Base-by-base conservation (phyloP, 2,329 filamentous ascomycete species). In the Pestalotiopsis sp. region DNA sequence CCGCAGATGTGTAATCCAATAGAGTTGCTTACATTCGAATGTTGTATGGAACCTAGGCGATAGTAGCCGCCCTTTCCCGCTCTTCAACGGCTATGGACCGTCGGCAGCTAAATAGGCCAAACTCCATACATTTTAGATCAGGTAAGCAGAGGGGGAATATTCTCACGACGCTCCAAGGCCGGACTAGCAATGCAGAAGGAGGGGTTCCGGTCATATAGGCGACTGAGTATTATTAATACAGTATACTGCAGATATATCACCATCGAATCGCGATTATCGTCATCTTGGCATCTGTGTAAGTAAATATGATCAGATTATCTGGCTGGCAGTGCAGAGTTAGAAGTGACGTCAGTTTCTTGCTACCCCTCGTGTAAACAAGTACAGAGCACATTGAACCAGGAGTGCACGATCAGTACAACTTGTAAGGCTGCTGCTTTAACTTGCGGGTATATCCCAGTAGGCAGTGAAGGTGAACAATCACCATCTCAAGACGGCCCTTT, bases 31-130 rank as follows among this genome's bases (percentile, higher is more conserved):
- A 52, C 45, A 52, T n/a, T 52, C 11, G 17, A 52, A 20, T 9
- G 45, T 52, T 52, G 45, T 23, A 52, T 52, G 45, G 45, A 52
- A 52, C 45, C 45, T 20, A 31, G 57, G 57, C 57, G 57, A 60
- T 20, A 27, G 57, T 60, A 60, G 23, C 57, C 57, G 57, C 57
- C 23, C 57, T 60, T 60, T 60, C 57, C 57, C 57, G 57, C 57
- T 60, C 49, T 56, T 23, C 57, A 60, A 36, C 31, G 23, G 31
- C 3, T 60, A 60, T 27, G 57, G 45, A 20, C 45, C 45, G 45
- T 52, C 45, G 45, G n/a, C 45, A 52, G 45, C n/a, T 52, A 23
- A 52, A 52, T 52, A 52, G 20, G 45, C 6, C 20, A n/a, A 52
- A n/a, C 45, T 20, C 17, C 20, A 17, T 52, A 6, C 45, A 52